phyloP scores from a whole-genome alignment of 148 eudicot species.

The Simmondsia chinensis region DNA sequence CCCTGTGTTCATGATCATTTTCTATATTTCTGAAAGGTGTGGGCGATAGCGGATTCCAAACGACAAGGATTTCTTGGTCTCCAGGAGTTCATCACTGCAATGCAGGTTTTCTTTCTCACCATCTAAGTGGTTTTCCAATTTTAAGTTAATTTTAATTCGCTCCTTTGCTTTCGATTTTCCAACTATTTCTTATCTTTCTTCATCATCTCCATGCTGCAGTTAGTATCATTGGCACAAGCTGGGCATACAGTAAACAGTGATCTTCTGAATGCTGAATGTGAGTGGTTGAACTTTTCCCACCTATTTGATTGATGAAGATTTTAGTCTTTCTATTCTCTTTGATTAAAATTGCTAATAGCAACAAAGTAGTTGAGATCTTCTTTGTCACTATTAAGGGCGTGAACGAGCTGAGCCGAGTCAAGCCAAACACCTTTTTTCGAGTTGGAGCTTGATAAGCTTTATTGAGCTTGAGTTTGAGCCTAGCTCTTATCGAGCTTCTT shows the following conservation, averaged over 20 bases:
- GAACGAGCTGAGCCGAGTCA: too few relatives aligned
- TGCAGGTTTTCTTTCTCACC: constrained; percentile 51
- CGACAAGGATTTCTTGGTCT: constrained; percentile 73
- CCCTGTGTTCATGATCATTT: background rate
- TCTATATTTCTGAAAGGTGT: constrained; percentile 34
- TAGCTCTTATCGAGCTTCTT: too few relatives aligned
- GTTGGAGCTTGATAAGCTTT: too few relatives aligned
- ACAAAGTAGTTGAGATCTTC: too few relatives aligned
- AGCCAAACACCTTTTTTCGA: too few relatives aligned
- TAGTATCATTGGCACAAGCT: constrained; percentile 71
- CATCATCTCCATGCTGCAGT: constrained; percentile 20
- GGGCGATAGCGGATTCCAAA: constrained; percentile 81
- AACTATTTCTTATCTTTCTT: background rate
- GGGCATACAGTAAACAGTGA: constrained; percentile 47
- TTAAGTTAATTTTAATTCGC: too few relatives aligned
- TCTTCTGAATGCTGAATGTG: constrained; percentile 26
- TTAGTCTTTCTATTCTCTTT: too few relatives aligned
- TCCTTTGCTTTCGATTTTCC: too few relatives aligned
- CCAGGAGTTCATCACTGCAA: constrained; percentile 67
- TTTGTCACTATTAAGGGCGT: too few relatives aligned
- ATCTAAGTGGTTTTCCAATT: constrained; percentile 2
- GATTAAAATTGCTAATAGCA: too few relatives aligned
- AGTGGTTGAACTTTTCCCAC: constrained; percentile 6
- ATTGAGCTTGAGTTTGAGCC: too few relatives aligned
- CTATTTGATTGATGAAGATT: too few relatives aligned